These are phyloP conservation scores for Neurospora sp. DNA, from an alignment of 495 filamentous ascomycete genomes.

Conservation along the genomic window DNA sequence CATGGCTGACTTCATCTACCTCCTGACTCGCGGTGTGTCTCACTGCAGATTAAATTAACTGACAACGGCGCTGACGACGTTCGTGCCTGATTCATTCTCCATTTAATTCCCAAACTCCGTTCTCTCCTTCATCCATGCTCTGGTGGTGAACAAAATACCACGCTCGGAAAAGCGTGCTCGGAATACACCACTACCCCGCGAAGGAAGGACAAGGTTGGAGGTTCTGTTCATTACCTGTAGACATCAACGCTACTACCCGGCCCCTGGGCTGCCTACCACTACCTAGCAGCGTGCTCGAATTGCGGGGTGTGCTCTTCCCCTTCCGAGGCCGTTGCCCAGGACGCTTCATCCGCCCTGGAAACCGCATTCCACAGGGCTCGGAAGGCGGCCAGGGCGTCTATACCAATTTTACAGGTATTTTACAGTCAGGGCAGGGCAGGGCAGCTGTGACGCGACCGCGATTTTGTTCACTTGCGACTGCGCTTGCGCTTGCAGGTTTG, in stretches of 20 bases:
- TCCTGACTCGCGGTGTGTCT: neutral
- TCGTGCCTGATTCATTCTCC: neutral
- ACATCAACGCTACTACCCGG: neutral
- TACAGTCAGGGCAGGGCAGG: neutral
- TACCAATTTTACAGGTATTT: neutral
- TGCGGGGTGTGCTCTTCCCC: neutral
- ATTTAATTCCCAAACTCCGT: neutral
- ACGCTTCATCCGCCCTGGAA: neutral
- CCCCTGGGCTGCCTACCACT: neutral
- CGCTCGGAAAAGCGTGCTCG: too few relatives aligned
- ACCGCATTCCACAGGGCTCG: neutral
- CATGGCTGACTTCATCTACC: neutral
- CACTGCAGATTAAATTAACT: neutral
- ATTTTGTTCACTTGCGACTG: neutral
- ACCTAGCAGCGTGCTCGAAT: neutral
- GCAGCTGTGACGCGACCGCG: neutral
- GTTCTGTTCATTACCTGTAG: too few relatives aligned
- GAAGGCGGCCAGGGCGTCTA: neutral
- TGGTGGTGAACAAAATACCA: neutral
- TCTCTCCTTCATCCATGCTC: neutral
- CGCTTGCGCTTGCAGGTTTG: neutral
- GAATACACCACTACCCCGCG: neutral
- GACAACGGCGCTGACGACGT: neutral
- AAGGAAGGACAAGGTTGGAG: neutral
- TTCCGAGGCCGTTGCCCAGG: too few relatives aligned